A percentile compares a stretch with the other conserved stretches of the same genome.
Evolutionary conservation across 371 early-diverging fungal species (phyloP).

Genomic region (Mortierella sp.): DNA sequence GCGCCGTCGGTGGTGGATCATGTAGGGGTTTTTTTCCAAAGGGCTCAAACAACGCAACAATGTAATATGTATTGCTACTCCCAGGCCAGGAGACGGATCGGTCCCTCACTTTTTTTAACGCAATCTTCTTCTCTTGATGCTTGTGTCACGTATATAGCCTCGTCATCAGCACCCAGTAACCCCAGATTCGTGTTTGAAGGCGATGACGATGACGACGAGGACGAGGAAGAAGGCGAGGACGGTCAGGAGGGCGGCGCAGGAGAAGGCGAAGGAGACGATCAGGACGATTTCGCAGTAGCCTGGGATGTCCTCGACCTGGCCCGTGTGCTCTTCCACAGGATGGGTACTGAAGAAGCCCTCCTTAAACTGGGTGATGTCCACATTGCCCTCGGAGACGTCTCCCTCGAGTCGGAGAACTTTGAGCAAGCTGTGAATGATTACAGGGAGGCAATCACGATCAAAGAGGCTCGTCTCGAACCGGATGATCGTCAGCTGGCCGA

Average conservation of each 20-base stretch:
- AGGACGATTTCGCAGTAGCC: conserved; percentile 89
- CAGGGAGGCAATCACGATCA: conserved; percentile 76
- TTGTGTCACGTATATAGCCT: conserved; percentile 3
- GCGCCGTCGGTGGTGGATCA: conserved; percentile 10
- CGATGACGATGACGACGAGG: conserved; percentile 68
- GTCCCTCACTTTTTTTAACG: not conserved
- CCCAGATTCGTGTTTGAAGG: conserved; percentile 62
- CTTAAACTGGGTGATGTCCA: conserved; percentile 81
- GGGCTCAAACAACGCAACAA: not conserved
- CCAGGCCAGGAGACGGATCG: not conserved
- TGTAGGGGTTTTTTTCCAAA: conserved; percentile 3
- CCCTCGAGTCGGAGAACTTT: conserved; percentile 91
- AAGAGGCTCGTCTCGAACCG: conserved; percentile 66
- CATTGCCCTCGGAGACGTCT: conserved; percentile 85
- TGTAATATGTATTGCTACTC: not conserved
- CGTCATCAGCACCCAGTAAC: conserved; percentile 52
- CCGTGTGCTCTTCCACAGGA: conserved; percentile 82
- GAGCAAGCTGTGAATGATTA: conserved; percentile 85
- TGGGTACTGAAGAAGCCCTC: conserved; percentile 69
- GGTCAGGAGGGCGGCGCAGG: conserved; percentile 57
- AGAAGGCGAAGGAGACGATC: conserved; percentile 63
- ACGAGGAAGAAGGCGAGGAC: conserved; percentile 58
- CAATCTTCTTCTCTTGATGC: not conserved
- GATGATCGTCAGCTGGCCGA: conserved; percentile 89
- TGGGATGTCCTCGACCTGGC: conserved; percentile 92